Evolutionary conservation across 2,329 filamentous ascomycete genomes (phyloP).

Genomic region (Penicillium sp.): DNA sequence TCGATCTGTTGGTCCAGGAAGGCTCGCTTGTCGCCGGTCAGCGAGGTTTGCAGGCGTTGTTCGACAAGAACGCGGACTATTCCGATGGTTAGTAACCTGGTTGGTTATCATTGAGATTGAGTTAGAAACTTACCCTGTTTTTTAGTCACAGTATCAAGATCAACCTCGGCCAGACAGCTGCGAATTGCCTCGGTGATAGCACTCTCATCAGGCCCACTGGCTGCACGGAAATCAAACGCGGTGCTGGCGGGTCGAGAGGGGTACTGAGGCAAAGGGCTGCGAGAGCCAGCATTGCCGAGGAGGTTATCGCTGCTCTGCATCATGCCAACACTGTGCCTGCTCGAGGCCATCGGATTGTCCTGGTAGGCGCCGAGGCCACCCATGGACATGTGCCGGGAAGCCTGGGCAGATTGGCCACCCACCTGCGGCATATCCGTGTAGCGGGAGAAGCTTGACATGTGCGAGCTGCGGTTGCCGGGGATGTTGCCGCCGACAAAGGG

Average conservation of each 20-base stretch:
- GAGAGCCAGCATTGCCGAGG: slow-evolving; percentile 37
- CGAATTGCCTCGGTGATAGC: slow-evolving; percentile 83
- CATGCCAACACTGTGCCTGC: slow-evolving; percentile 44
- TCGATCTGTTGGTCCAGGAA: slow-evolving; percentile 95
- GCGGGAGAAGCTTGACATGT: slow-evolving; percentile 64
- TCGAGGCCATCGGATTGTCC: slow-evolving; percentile 34
- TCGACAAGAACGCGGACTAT: slow-evolving; percentile 79
- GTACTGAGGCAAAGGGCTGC: slow-evolving; percentile 51
- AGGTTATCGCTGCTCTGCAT: slow-evolving; percentile 47
- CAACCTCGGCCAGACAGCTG: slow-evolving; percentile 77
- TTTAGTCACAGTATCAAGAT: slow-evolving; percentile 96
- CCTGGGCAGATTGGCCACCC: slow-evolving; percentile 25
- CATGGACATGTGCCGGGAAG: slow-evolving; percentile 59
- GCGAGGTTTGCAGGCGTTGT: slow-evolving; percentile 85
- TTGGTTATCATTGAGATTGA: background rate
- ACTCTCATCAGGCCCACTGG: slow-evolving; percentile 68
- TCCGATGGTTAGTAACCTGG: slow-evolving; percentile 4
- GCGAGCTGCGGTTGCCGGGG: slow-evolving; percentile 60
- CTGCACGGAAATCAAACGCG: slow-evolving; percentile 57
- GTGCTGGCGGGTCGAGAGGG: slow-evolving; percentile 53
- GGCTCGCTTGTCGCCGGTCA: slow-evolving; percentile 77
- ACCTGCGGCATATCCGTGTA: slow-evolving; percentile 60
- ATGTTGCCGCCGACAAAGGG: slow-evolving; percentile 58
- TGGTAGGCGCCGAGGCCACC: slow-evolving; percentile 51
- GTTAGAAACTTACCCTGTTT: slow-evolving; percentile 65